Conservation (phyloP, 225 moss, liverwort and hornwort species). For the Polytrichum formosum region DNA sequence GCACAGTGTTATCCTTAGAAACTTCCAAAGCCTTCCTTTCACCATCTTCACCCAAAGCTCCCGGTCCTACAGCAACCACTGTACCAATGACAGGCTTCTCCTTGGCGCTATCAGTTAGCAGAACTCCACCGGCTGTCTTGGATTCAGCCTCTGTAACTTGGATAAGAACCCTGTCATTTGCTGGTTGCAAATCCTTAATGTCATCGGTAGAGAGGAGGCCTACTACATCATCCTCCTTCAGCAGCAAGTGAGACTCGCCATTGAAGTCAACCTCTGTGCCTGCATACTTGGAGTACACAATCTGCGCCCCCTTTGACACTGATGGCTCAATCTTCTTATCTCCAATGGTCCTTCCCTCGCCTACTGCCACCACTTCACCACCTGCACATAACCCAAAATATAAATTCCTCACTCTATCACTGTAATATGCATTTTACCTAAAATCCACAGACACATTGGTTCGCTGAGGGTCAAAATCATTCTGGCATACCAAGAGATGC, state of each 20-base stretch:
- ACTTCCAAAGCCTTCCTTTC: constrained; percentile 72
- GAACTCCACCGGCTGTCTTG: constrained; percentile 85
- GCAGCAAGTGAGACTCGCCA: constrained; percentile 64
- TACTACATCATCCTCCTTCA: constrained; percentile 91
- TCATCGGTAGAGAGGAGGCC: constrained; percentile 71
- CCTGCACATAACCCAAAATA: constrained; percentile 10
- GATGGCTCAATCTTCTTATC: constrained; percentile 70
- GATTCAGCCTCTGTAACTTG: constrained; percentile 72
- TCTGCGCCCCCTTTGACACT: constrained; percentile 64
- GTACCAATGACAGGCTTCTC: constrained; percentile 92
- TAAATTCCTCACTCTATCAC: neutral
- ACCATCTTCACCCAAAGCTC: constrained; percentile 83
- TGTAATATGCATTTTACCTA: neutral
- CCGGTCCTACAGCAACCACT: constrained; percentile 71
- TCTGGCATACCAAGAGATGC: no score
- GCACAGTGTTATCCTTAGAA: constrained; percentile 63
- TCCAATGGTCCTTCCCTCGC: constrained; percentile 67
- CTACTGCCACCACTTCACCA: constrained; percentile 90
- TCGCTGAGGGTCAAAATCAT: no score
- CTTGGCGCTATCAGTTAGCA: constrained; percentile 94
- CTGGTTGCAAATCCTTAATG: constrained; percentile 79
- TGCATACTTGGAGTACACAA: constrained; percentile 94
- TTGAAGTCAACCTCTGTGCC: constrained; percentile 98
- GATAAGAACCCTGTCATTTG: constrained; percentile 82
- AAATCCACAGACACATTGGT: neutral